These are phyloP conservation scores for Monosporascus ibericus DNA, from an alignment of 2,329 filamentous ascomycete genomes.

Conservation along the genomic window DNA sequence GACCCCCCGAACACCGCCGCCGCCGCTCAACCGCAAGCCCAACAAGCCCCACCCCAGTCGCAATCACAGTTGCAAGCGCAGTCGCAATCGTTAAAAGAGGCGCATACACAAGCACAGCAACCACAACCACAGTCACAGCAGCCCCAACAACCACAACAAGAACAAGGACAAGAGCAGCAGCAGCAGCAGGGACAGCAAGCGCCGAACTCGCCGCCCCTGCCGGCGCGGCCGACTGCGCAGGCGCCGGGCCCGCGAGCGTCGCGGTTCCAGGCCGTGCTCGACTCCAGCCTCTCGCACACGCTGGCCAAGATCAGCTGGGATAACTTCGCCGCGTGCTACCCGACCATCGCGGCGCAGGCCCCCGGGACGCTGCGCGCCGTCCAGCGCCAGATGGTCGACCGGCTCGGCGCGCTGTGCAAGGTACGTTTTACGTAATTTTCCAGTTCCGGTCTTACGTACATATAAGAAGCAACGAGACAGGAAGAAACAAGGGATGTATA, in stretches of 20 bases:
- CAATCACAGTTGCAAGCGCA: neutral
- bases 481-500: no score
- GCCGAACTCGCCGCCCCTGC: no score
- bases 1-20: neutral
- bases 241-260: conserved; percentile 52
- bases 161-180: conserved; percentile 1
- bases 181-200: conserved; percentile 2
- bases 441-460: no score
- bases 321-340: conserved; percentile 56
- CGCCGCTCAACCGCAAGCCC: neutral
- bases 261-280: conserved; percentile 49
- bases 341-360: conserved; percentile 47
- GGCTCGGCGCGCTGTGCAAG: conserved; percentile 47
- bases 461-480: no score
- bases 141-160: conserved; percentile 1
- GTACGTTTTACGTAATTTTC: conserved; percentile 24
- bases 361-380: conserved; percentile 47
- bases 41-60: neutral
- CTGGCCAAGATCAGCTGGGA: conserved; percentile 49
- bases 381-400: conserved; percentile 52
- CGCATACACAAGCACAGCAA: neutral
- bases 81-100: neutral
- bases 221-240: conserved; percentile 6
- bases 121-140: conserved; percentile 2
- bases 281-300: conserved; percentile 45